Base-by-base conservation (phyloP, 2,329 filamentous ascomycete species). In the Fusarium sp. region DNA sequence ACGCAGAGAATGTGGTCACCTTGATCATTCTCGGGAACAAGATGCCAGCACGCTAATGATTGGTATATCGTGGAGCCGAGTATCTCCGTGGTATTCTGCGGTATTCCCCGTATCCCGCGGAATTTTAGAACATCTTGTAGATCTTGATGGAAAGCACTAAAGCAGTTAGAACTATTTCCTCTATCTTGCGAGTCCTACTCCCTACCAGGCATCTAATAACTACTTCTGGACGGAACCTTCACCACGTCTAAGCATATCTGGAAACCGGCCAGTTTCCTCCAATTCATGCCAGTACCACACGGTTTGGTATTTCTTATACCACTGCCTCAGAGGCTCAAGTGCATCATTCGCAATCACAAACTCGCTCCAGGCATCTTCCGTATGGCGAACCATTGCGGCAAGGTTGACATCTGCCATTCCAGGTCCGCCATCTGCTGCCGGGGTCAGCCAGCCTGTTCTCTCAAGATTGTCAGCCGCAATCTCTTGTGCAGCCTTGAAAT, bases 331-430 rank as follows among this genome's bases (percentile, higher is more conserved):
- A 17, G 50, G 45, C 1, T 26, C 26, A 13, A 31, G 28, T 31
- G 10, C 9, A 13, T 31, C 11, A 34, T 53, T 17, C 17, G 17
- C 20, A 10, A 57, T 3, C 4, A 57, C 52, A 24, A 57, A 53
- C 7, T 40, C 54, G 17, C 54, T 20, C 45, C 45, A 57, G 10
- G 34, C 31, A 10, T 52, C 38, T 26, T 42, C 54, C 4, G 45
- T 57, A 9, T 57, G 45, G n/a, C 54, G 22, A n/a, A 57, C 45
- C 1, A 26, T 57, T 10, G 45, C 46, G 24, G 34, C 45, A 7
- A 57, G 34, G 18, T 52, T 52, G 24, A 51, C 34, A 17, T 57
- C 53, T 22, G 45, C 53, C 53, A 57, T 38, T 4, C 51, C 51
- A 2, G 22, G 42, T 17, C 51, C 42, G 9, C 42, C 22, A 18